Base-by-base conservation (phyloP, 2,329 filamentous ascomycete genomes). In the Verticillium nonalfalfae region DNA sequence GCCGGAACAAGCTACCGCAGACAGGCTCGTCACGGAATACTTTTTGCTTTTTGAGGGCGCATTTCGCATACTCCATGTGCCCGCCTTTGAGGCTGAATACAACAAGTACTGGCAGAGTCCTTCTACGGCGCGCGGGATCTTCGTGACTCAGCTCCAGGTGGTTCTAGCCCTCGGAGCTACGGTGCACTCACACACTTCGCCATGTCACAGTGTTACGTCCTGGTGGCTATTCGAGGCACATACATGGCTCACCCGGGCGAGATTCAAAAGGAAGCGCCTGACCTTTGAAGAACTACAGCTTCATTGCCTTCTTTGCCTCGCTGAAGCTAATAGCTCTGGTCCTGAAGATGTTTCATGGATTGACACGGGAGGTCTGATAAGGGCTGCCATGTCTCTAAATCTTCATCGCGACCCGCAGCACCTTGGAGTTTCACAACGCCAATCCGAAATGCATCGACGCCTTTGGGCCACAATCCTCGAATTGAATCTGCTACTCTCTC, bases 381-480 rank as follows among this genome's bases (percentile, higher is more conserved):
- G 83, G 18, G 77, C 76, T 9, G 84, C 83, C 59, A 79, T 86
- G 67, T 78, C 78, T 60, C 83, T 85, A 76, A 84, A 84, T 3
- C 73, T 86, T 4, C 83, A 86, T 67, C 77, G 81, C 1, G 84
- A 86, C 61, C 83, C 84, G 0, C 74, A 72, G 38, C 72, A 77
- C 62, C 7, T 50, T 10, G n/a, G n/a, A 9, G 9, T 21, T 11
- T 11, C 40, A 50, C 18, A 11, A 7, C 76, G 33, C 9, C n/a
- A 36, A 3, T 14, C 55, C 13, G 31, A 35, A 18, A 77, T 86
- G 69, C 76, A 83, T 1, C 74, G 83, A 3, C 75, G 84, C 2
- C 66, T 86, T 1, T 86, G 84, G 84, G 78, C 79, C 3, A 84
- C 81, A 0, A 76, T 84, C 13, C 59, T 85, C 9, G 83, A 85